Evolutionary conservation across 2,329 filamentous ascomycete species (phyloP).

Genomic region (Penicillium decumbens): DNA sequence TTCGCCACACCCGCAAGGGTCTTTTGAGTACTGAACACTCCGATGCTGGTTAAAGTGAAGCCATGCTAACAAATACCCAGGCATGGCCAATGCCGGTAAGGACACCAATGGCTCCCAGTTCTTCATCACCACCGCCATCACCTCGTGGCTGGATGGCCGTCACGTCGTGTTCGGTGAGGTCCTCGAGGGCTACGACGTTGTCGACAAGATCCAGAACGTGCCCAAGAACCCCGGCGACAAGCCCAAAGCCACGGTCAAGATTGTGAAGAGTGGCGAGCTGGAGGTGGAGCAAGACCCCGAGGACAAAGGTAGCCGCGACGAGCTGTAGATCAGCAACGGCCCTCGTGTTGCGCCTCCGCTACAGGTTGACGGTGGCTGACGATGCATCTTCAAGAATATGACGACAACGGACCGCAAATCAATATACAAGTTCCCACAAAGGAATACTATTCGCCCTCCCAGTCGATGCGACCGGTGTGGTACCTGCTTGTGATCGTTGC

Average conservation of each 20-base stretch:
- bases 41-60: not conserved
- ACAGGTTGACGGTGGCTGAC: constrained; percentile 33
- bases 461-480: constrained; percentile 15
- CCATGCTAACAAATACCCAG: constrained; percentile 30
- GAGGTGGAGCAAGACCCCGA: constrained; percentile 45
- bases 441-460: constrained; percentile 3
- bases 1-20: constrained; percentile 62
- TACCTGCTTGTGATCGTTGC: constrained; percentile 19
- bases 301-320: constrained; percentile 61
- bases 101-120: constrained; percentile 64
- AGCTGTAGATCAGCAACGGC: constrained; percentile 51
- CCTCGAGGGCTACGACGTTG: constrained; percentile 62
- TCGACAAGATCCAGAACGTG: constrained; percentile 62
- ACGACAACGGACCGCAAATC: constrained; percentile 9
- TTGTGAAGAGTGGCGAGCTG: constrained; percentile 62
- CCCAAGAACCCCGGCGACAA: constrained; percentile 55
- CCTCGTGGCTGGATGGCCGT: constrained; percentile 58
- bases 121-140: constrained; percentile 61
- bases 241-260: constrained; percentile 57
- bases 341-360: constrained; percentile 23
- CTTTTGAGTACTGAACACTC: constrained; percentile 51
- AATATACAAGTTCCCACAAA: constrained; percentile 7
- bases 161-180: constrained; percentile 68
- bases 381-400: constrained; percentile 24
- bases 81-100: constrained; percentile 63